These are phyloP conservation scores for Geotrichum citri-aurantii DNA, from an alignment of 1,139 yeast species.

Conservation along the genomic window DNA sequence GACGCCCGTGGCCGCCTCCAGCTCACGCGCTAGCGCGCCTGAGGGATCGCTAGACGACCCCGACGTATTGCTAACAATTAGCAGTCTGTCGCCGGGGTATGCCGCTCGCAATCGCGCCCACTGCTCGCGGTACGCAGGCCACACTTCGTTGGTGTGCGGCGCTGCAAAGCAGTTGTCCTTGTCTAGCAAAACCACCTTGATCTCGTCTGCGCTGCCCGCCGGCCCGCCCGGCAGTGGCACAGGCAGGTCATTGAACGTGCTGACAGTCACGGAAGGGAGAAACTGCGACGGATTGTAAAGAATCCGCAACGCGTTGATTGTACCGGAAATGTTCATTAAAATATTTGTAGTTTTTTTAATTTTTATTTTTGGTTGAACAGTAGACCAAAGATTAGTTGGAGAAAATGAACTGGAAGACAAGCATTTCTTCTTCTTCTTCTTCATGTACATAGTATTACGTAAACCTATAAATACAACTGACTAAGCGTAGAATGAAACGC, in stretches of 20 bases:
- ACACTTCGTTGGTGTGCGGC: conserved; percentile 73
- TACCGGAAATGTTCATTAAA: conserved; percentile 61
- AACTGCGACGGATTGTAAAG: conserved; percentile 61
- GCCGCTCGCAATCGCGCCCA: conserved; percentile 52
- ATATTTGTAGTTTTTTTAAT: background rate
- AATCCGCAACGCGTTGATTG: conserved; percentile 58
- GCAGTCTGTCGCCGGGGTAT: conserved; percentile 61
- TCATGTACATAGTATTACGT: background rate
- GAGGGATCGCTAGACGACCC: conserved; percentile 74
- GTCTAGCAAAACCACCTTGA: conserved; percentile 81
- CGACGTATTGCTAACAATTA: conserved; percentile 89
- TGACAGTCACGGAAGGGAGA: conserved; percentile 58
- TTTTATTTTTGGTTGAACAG: no score
- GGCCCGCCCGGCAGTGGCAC: conserved; percentile 35
- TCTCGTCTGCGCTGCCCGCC: conserved; percentile 28
- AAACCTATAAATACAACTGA: background rate
- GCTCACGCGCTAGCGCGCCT: conserved; percentile 54
- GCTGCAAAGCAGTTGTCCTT: conserved; percentile 93
- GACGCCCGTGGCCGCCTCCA: conserved; percentile 68
- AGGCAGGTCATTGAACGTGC: conserved; percentile 60
- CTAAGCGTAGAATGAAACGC: conserved; percentile 91
- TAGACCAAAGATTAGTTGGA: background rate
- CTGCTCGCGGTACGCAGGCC: conserved; percentile 57
- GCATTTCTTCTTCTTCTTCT: background rate
- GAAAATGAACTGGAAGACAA: no score